Conservation (phyloP, 1,139 yeast species). For the Taiozyma sp. region DNA sequence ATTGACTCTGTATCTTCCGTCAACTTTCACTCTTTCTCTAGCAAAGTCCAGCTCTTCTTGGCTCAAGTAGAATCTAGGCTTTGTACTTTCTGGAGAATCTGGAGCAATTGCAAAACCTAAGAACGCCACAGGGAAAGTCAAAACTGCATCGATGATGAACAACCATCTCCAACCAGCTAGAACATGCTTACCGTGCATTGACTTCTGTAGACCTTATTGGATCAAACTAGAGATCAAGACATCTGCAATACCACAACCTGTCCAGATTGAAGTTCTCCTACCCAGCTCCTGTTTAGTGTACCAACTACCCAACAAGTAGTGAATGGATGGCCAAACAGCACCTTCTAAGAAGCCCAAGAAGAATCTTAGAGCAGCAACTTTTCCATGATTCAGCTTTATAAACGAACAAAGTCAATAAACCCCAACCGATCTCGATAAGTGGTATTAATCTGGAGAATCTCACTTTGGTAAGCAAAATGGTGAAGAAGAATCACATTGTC, state of each 20-base stretch:
- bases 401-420: slow-evolving; percentile 41
- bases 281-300: slow-evolving; percentile 23
- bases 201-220: slow-evolving; percentile 47
- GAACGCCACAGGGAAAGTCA: slow-evolving; percentile 40
- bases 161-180: slow-evolving; percentile 66
- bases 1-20: slow-evolving; percentile 11
- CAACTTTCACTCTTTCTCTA: slow-evolving; percentile 10
- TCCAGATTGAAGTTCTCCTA: slow-evolving; percentile 41
- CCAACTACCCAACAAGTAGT: slow-evolving; percentile 54
- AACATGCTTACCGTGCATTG: slow-evolving; percentile 43
- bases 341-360: slow-evolving; percentile 56
- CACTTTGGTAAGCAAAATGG: slow-evolving; percentile 11
- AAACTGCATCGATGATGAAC: slow-evolving; percentile 56
- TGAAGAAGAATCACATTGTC: neutral
- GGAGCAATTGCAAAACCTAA: slow-evolving; percentile 42
- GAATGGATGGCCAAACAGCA: slow-evolving; percentile 48
- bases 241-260: slow-evolving; percentile 52
- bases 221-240: slow-evolving; percentile 51
- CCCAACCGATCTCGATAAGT: slow-evolving; percentile 37
- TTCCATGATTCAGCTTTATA: slow-evolving; percentile 28
- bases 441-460: slow-evolving; percentile 23
- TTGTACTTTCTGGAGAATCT: slow-evolving; percentile 43
- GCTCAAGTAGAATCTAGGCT: slow-evolving; percentile 12
- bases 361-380: slow-evolving; percentile 31
- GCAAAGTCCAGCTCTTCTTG: slow-evolving; percentile 10